Evolutionary conservation across 225 moss, liverwort and hornwort genomes (phyloP).

Genomic region (Rhytidiadelphus loreus): DNA sequence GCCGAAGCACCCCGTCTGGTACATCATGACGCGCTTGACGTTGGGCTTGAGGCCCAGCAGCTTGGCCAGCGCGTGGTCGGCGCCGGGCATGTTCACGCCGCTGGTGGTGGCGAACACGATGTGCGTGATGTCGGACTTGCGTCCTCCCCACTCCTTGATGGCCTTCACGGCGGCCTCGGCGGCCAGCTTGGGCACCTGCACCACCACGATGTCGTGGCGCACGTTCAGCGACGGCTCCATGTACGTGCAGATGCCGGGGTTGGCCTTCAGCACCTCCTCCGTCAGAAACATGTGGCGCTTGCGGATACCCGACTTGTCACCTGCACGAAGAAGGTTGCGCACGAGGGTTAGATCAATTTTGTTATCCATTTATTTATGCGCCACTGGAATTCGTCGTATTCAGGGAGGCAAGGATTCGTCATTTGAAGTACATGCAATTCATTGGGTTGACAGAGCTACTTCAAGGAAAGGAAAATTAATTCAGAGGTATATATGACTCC

Average conservation of each 20-base stretch:
- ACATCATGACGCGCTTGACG: constrained; percentile 3
- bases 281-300: background rate
- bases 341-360: background rate
- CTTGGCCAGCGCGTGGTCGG: constrained; percentile 32
- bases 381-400: background rate
- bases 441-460: too few species aligned
- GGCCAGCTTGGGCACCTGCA: background rate
- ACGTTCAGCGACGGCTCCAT: background rate
- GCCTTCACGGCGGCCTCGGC: background rate
- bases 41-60: constrained; percentile 31
- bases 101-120: constrained; percentile 4
- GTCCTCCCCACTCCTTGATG: background rate
- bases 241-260: background rate
- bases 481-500: background rate
- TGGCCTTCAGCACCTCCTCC: background rate
- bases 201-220: background rate
- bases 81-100: constrained; percentile 15
- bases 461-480: background rate
- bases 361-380: background rate
- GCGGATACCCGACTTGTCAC: background rate
- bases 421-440: too few species aligned
- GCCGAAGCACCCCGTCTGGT: background rate
- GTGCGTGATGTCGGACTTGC: background rate
- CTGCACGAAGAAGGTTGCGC: background rate
- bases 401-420: background rate